Base-by-base conservation (phyloP, 352 stramenopile species). In the Pseudoperonospora humuli region DNA sequence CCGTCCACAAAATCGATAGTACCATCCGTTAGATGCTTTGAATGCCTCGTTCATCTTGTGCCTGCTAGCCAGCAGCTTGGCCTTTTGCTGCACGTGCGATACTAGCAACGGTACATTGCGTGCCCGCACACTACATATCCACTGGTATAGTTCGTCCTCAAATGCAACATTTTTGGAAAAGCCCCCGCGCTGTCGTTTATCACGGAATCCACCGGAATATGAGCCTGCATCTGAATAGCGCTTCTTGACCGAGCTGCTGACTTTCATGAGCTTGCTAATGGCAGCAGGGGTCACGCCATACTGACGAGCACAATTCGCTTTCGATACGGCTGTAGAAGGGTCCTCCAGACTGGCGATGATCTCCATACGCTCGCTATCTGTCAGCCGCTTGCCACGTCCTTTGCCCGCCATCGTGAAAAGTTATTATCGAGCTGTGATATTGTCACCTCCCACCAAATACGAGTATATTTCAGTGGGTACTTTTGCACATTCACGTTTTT, bases 191-290 rank as follows among this genome's bases (percentile, higher is more conserved):
- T 85, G 75, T 19, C 75, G 62, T 40, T 75, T 70, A 50, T 74
- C 69, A 5, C 68, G 66, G 26, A 55, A 32, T 9, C 48, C 44
- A 8, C 56, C 44, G 7, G 50, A 50, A 10, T 69, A 56, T 1
- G 39, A 49, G n/a, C 61, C 65, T 21, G 64, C 72, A 21, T 75
- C 65, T 35, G 69, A 67, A 40, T 84, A 84, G 34, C 75, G 72
- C 47, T 82, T 80, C 38, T 84, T 84, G 47, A 88, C 72, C 13
- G 59, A 66, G 41, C 75, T 52, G 18, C 72, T 73, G 29, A 75
- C 68, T 44, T 88, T 84, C 68, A 83, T 82, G 59, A 88, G 70
- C 52, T 86, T 85, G 40, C 73, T 82, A 63, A 86, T 88, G 27
- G 75, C 75, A 19, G 75, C 74, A 44, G 69, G 74, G 17, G 64